phyloP scores from a whole-genome alignment of 2,329 filamentous ascomycete genomes.

The Xenoacremonium recifei region DNA sequence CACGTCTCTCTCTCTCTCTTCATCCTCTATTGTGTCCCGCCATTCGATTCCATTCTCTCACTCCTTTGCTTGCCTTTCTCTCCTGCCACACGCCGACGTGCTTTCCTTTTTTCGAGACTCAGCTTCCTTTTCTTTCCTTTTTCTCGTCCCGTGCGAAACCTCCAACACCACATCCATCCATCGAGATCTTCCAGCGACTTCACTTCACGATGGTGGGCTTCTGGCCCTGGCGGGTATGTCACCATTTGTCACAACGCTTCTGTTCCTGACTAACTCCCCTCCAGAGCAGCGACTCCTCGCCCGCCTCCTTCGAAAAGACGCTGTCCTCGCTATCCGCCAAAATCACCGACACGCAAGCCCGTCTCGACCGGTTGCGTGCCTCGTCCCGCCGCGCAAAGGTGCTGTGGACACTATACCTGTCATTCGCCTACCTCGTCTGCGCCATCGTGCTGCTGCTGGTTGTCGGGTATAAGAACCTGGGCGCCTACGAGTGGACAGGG shows the following conservation, averaged over 20 bases:
- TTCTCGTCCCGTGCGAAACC: not conserved
- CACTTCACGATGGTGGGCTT: slow-evolving; percentile 69
- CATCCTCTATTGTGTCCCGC: too few relatives aligned
- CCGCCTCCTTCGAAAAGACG: slow-evolving; percentile 90
- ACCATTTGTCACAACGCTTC: not conserved
- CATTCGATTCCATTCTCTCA: too few relatives aligned
- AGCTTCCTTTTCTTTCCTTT: not conserved
- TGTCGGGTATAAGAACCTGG: slow-evolving; percentile 79
- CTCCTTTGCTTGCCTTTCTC: too few relatives aligned
- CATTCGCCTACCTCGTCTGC: slow-evolving; percentile 87
- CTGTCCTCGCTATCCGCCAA: slow-evolving; percentile 79
- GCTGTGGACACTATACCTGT: slow-evolving; percentile 86
- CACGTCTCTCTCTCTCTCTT: not conserved
- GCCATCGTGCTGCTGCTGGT: slow-evolving; percentile 79
- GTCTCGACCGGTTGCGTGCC: slow-evolving; percentile 71
- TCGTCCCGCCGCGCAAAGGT: slow-evolving; percentile 76
- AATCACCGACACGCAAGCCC: slow-evolving; percentile 71
- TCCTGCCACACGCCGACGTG: too few relatives aligned
- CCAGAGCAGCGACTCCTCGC: slow-evolving; percentile 76
- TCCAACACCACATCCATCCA: not conserved
- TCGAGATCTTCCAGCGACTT: not conserved
- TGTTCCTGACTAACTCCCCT: slow-evolving; percentile 12
- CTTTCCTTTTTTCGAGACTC: too few relatives aligned
- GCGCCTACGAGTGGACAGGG: slow-evolving; percentile 72
- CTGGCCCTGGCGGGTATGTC: slow-evolving; percentile 77